Conservation (phyloP, 1,139 yeast genomes). For the Geotrichum europaeum region DNA sequence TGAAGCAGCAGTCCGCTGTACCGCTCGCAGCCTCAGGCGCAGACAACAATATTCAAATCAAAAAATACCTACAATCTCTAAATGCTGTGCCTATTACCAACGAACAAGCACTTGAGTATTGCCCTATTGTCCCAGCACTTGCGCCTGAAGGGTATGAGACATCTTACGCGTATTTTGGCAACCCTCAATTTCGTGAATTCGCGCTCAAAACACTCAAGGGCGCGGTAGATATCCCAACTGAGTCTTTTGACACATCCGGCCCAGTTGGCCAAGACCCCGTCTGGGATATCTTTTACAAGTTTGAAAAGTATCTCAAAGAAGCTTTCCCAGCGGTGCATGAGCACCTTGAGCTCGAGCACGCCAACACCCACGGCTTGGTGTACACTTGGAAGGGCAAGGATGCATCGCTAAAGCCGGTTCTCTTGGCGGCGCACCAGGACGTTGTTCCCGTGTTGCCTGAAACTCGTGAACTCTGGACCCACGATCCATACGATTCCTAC, state of each 20-base stretch:
- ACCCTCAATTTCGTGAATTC: conserved; percentile 10
- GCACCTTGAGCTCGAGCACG: conserved; percentile 45
- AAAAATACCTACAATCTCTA: not conserved
- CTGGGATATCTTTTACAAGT: conserved; percentile 43
- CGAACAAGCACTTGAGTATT: not conserved
- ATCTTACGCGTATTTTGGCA: conserved; percentile 6
- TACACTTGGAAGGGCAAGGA: conserved; percentile 62
- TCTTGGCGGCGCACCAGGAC: conserved; percentile 75
- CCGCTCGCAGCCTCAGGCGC: not conserved
- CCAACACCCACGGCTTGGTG: conserved; percentile 63
- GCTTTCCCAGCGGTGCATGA: conserved; percentile 57
- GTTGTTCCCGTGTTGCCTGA: conserved; percentile 72
- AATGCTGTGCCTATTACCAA: not conserved
- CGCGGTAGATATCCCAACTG: conserved; percentile 59
- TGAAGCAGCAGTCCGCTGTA: not conserved
- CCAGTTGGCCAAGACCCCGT: conserved; percentile 38
- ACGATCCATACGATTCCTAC: conserved; percentile 64
- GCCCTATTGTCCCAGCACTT: not conserved
- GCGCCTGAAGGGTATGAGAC: not conserved
- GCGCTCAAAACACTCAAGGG: conserved; percentile 27
- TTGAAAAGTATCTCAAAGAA: conserved; percentile 49
- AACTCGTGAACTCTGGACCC: conserved; percentile 54
- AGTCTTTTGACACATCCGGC: conserved; percentile 48
- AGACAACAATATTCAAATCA: not conserved
- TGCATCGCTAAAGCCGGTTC: conserved; percentile 49